Percentiles rank a stretch among this genome's conserved stretches.
Evolutionary conservation across 768 basidiomycete genomes (phyloP).

Genomic region (Chalciporus pseudorubinellus): DNA sequence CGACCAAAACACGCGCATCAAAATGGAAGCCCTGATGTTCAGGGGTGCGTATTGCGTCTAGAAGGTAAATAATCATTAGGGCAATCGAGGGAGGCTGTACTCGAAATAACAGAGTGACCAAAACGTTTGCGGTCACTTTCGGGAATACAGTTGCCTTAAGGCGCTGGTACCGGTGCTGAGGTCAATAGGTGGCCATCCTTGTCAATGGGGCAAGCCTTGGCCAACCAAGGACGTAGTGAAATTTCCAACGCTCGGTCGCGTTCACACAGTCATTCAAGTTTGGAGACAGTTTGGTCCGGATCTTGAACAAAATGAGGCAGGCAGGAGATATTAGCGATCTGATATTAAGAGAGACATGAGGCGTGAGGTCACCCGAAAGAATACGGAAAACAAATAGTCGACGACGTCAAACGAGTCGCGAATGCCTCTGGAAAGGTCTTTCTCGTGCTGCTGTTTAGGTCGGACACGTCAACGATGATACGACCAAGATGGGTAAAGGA

Average conservation of each 20-base stretch:
- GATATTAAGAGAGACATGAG: constrained; percentile 32
- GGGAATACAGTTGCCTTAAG: constrained; percentile 3
- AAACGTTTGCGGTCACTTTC: constrained; percentile 19
- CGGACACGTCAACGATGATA: constrained; percentile 9
- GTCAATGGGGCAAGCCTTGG: constrained; percentile 15
- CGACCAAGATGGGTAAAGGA: neutral
- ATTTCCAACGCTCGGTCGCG: neutral
- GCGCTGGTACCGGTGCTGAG: constrained; percentile 8
- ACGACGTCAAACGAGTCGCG: neutral
- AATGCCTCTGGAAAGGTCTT: neutral
- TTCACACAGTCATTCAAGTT: constrained; percentile 28
- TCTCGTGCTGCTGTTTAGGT: neutral
- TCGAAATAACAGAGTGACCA: neutral
- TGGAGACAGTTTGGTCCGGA: constrained; percentile 19
- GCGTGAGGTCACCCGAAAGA: constrained; percentile 23
- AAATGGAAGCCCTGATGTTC: constrained; percentile 32
- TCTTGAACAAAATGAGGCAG: constrained; percentile 31
- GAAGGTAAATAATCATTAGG: constrained; percentile 19
- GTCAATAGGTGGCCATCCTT: neutral
- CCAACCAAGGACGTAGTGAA: constrained; percentile 8
- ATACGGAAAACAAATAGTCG: neutral
- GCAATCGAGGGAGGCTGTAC: constrained; percentile 27
- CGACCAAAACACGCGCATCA: constrained; percentile 36
- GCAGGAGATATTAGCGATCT: constrained; percentile 24
- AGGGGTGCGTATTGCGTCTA: constrained; percentile 22